Percentiles rank a stretch among this genome's conserved stretches.
Conservation (phyloP, 768 basidiomycete species). For the Lanmaoa pseudosensibilis region DNA sequence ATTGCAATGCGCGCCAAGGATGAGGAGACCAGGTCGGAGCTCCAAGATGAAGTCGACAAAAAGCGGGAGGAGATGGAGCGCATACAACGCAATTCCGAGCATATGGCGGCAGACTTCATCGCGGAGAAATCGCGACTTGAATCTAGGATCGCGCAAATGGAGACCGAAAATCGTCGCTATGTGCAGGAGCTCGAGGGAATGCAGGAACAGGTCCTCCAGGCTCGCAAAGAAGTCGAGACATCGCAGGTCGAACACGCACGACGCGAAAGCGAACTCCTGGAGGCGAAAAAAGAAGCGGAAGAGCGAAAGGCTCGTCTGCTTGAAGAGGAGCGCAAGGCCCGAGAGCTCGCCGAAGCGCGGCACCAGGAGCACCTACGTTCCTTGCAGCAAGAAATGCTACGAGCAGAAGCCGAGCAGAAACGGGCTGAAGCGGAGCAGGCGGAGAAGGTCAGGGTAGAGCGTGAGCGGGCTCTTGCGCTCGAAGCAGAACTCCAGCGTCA, state of each 20-base stretch:
- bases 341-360: conserved; percentile 27
- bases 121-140: conserved; percentile 38
- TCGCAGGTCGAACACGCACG: conserved; percentile 30
- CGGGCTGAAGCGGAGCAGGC: conserved; percentile 24
- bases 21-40: conserved; percentile 45
- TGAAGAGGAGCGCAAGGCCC: conserved; percentile 33
- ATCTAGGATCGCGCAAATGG: conserved; percentile 29
- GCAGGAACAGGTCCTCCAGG: conserved; percentile 30
- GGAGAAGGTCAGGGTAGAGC: conserved; percentile 28
- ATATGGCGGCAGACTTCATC: conserved; percentile 40
- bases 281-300: conserved; percentile 27
- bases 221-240: conserved; percentile 29
- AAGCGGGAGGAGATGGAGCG: conserved; percentile 46
- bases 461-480: conserved; percentile 31
- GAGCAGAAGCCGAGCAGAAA: conserved; percentile 25
- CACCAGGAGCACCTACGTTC: conserved; percentile 33
- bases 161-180: conserved; percentile 20
- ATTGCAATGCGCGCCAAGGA: conserved; percentile 45
- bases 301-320: conserved; percentile 29
- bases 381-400: conserved; percentile 28
- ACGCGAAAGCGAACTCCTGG: conserved; percentile 29
- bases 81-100: conserved; percentile 40
- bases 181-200: conserved; percentile 22
- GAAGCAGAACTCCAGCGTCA: conserved; percentile 32
- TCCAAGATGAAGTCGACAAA: conserved; percentile 44